Conservation (phyloP, 306 rosid genomes). For the Morella rubra region DNA sequence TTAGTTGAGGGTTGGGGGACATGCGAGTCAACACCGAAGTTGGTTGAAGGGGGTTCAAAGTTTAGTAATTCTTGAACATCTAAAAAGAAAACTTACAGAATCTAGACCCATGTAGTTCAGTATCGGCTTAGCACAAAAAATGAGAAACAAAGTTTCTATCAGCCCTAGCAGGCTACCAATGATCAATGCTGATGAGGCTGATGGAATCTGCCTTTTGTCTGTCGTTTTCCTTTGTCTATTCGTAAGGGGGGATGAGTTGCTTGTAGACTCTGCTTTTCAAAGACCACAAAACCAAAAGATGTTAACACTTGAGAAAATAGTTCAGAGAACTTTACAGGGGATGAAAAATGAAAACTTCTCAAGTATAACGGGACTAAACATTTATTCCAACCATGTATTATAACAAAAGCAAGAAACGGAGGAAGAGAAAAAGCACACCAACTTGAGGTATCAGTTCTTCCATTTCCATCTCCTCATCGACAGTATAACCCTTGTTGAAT, state of each 20-base stretch:
- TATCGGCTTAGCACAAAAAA: slow-evolving; percentile 74
- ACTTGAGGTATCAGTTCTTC: slow-evolving; percentile 47
- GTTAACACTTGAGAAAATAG: slow-evolving; percentile 1
- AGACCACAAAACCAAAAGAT: slow-evolving; percentile 7
- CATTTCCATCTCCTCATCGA: slow-evolving; percentile 37
- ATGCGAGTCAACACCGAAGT: not conserved
- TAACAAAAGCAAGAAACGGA: not conserved
- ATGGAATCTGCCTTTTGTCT: slow-evolving; percentile 72
- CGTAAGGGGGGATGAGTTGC: slow-evolving; percentile 32
- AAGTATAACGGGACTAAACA: not conserved
- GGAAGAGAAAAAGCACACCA: slow-evolving; percentile 35
- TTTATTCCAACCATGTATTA: not conserved
- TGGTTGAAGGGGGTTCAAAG: not conserved
- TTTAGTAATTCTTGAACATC: not conserved
- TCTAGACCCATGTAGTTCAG: slow-evolving; percentile 82
- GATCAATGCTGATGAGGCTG: slow-evolving; percentile 91
- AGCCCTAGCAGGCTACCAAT: slow-evolving; percentile 77
- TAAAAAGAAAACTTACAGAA: slow-evolving; percentile 50
- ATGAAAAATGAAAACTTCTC: not conserved
- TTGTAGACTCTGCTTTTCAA: slow-evolving; percentile 20
- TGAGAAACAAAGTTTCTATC: slow-evolving; percentile 71
- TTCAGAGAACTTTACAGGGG: not conserved
- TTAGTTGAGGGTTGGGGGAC: too few relatives aligned
- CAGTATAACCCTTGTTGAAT: not conserved
- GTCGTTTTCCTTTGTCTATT: slow-evolving; percentile 38